Percentiles rank a stretch among this genome's conserved stretches.
Evolutionary conservation across 257 asterid species (phyloP).

Genomic region (Solanum peruvianum): DNA sequence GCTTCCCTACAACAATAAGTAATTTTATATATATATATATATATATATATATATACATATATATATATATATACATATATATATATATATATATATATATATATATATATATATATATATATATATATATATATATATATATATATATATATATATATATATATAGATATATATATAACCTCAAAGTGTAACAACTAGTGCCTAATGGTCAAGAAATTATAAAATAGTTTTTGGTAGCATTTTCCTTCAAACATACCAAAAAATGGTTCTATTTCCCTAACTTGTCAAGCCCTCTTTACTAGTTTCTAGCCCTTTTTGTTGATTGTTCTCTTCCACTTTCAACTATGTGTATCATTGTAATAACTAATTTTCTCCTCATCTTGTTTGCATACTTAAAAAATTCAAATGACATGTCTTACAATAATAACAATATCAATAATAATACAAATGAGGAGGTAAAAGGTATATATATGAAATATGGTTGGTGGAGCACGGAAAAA

Average conservation of each 20-base stretch:
- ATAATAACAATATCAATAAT: neutral
- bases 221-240: neutral
- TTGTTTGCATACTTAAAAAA: neutral
- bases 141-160: too few species aligned
- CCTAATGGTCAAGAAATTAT: neutral
- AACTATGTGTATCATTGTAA: neutral
- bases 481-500: conserved; percentile 40
- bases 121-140: too few species aligned
- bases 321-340: neutral
- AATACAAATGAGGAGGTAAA: conserved; percentile 9
- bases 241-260: neutral
- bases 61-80: too few species aligned
- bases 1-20: neutral
- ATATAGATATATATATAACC: too few species aligned
- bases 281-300: neutral
- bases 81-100: too few species aligned
- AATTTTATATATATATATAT: neutral
- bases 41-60: too few species aligned
- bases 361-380: neutral
- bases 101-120: too few species aligned
- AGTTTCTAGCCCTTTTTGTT: neutral
- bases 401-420: neutral
- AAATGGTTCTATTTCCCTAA: neutral
- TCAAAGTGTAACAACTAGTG: too few species aligned
- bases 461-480: conserved; percentile 38